These are phyloP conservation scores for Penicillium italicum DNA, from an alignment of 2,329 filamentous ascomycete species.

Conservation along the genomic window DNA sequence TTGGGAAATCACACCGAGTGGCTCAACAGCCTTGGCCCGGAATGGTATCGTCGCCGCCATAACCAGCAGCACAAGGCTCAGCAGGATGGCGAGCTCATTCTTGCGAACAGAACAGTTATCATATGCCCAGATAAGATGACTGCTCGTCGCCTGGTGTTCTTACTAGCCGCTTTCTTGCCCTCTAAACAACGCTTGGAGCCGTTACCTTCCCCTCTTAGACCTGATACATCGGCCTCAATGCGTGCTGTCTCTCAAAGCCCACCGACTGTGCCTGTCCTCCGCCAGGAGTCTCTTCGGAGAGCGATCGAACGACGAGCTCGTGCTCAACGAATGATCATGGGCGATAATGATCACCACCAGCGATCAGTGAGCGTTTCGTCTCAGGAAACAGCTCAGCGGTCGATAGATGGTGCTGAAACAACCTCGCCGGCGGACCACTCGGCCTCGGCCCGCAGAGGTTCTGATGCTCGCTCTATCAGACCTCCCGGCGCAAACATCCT, in stretches of 20 bases:
- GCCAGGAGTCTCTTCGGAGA: slow-evolving; percentile 53
- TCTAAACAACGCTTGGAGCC: slow-evolving; percentile 43
- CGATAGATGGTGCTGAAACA: slow-evolving; percentile 33
- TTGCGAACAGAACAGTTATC: slow-evolving; percentile 55
- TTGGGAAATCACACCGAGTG: slow-evolving; percentile 59
- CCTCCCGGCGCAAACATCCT: slow-evolving; percentile 46
- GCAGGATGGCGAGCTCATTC: slow-evolving; percentile 46
- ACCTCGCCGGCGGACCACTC: slow-evolving; percentile 18
- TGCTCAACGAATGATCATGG: slow-evolving; percentile 43
- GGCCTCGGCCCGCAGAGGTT: slow-evolving; percentile 35
- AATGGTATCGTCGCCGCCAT: slow-evolving; percentile 53
- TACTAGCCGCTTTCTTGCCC: slow-evolving; percentile 57
- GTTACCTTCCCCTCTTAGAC: slow-evolving; percentile 38
- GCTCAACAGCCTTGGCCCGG: slow-evolving; percentile 54
- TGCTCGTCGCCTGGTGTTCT: slow-evolving; percentile 55
- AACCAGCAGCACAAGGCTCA: slow-evolving; percentile 50
- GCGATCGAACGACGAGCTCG: slow-evolving; percentile 52
- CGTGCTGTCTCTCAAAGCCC: slow-evolving; percentile 53
- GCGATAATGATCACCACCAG: slow-evolving; percentile 33
- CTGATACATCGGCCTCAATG: slow-evolving; percentile 45
- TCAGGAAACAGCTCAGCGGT: slow-evolving; percentile 39
- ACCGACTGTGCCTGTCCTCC: slow-evolving; percentile 48
- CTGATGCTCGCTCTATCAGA: slow-evolving; percentile 44
- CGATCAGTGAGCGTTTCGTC: slow-evolving; percentile 47
- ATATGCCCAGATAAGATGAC: slow-evolving; percentile 58